A percentile compares a stretch with the other conserved stretches of the same genome.
Conservation (phyloP, 1,139 yeast genomes). For the Debaryomyces coudertii region DNA sequence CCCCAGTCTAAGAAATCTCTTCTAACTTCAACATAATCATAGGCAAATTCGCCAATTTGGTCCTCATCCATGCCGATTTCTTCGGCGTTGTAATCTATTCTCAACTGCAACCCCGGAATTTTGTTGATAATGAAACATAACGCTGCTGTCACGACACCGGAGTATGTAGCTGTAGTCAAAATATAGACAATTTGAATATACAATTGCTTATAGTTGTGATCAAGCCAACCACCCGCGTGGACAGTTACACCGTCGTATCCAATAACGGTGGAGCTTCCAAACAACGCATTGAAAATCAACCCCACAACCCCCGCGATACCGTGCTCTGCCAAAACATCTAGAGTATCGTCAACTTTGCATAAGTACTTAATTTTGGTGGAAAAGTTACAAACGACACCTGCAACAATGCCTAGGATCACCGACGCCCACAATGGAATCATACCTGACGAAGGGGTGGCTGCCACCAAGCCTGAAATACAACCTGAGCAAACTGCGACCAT, state of each 20-base stretch:
- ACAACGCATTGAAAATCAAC: constrained; percentile 80
- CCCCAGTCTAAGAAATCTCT: constrained; percentile 83
- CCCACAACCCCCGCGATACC: constrained; percentile 96
- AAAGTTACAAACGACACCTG: constrained; percentile 88
- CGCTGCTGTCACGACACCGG: constrained; percentile 75
- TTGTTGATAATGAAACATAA: constrained; percentile 73
- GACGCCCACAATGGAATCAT: constrained; percentile 91
- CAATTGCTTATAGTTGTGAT: constrained; percentile 88
- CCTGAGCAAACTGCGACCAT: constrained; percentile 97
- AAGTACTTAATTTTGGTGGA: constrained; percentile 86
- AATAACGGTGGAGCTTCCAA: constrained; percentile 84
- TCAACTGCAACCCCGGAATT: constrained; percentile 80
- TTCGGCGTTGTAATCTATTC: constrained; percentile 85
- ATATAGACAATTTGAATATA: constrained; percentile 88
- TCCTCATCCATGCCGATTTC: constrained; percentile 92
- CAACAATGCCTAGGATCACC: constrained; percentile 75
- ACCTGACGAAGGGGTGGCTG: constrained; percentile 95
- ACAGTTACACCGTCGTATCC: constrained; percentile 85
- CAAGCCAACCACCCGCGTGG: constrained; percentile 90
- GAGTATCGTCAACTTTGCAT: constrained; percentile 83
- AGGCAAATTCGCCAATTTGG: constrained; percentile 97
- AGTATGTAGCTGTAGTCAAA: constrained; percentile 72
- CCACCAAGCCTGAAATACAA: constrained; percentile 90
- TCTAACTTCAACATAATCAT: constrained; percentile 95
- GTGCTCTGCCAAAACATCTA: constrained; percentile 97